phyloP scores from a whole-genome alignment of 2,329 filamentous ascomycete species.

The Fonsecaea erecta region DNA sequence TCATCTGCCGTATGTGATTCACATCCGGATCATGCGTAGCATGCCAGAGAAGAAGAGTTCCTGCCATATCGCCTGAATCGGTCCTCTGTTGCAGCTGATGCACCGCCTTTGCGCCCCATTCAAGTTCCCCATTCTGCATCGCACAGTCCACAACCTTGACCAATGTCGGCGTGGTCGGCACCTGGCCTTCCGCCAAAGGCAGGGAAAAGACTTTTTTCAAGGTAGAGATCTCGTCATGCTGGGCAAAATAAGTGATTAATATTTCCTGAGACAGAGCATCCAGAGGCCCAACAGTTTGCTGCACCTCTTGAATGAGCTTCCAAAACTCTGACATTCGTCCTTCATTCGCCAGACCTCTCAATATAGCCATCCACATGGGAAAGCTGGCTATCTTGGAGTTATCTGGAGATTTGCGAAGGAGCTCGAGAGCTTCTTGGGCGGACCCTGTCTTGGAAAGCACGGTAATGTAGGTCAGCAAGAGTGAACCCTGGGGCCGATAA shows the following conservation, averaged over 20 bases:
- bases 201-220: constrained; percentile 71
- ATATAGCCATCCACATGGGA: constrained; percentile 61
- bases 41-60: constrained; percentile 76
- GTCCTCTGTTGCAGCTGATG: constrained; percentile 22
- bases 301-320: constrained; percentile 34
- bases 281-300: constrained; percentile 42
- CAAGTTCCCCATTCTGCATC: constrained; percentile 61
- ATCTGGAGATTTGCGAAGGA: constrained; percentile 50
- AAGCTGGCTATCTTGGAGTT: constrained; percentile 39
- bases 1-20: constrained; percentile 74
- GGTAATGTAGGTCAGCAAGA: constrained; percentile 49
- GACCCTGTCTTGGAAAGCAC: constrained; percentile 61
- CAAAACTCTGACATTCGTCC: constrained; percentile 51
- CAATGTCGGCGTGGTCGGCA: constrained; percentile 56
- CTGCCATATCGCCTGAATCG: constrained; percentile 41
- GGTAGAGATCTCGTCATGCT: constrained; percentile 60
- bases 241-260: constrained; percentile 67
- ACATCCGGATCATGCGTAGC: constrained; percentile 72
- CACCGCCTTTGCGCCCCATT: constrained; percentile 60
- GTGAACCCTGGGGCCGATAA: constrained; percentile 29
- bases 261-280: constrained; percentile 50
- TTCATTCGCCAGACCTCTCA: constrained; percentile 57
- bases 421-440: constrained; percentile 58
- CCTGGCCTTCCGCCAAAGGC: constrained; percentile 50
- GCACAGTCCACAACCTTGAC: constrained; percentile 65